phyloP scores from a whole-genome alignment of 331 rosid genomes.

The Quercus lobata region DNA sequence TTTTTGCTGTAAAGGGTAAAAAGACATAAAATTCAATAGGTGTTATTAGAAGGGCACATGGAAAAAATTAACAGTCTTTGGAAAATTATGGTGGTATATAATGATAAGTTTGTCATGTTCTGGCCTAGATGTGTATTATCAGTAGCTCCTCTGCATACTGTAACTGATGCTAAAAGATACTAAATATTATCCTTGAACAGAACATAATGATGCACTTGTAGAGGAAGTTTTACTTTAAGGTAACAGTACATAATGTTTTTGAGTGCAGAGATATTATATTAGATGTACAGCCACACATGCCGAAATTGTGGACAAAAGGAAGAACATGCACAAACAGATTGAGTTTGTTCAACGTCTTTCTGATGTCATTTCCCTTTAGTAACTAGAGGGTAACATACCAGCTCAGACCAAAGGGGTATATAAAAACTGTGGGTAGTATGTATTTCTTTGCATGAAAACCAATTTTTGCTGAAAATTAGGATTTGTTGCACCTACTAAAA shows the following conservation, averaged over 20 bases:
- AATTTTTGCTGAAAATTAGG: not conserved
- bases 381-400: too few species aligned
- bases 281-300: too few species aligned
- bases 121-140: not conserved
- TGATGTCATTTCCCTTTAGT: too few species aligned
- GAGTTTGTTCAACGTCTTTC: too few species aligned
- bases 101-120: not conserved
- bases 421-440: too few species aligned
- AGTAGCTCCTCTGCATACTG: not conserved
- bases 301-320: too few species aligned
- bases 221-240: too few species aligned
- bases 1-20: conserved; percentile 16
- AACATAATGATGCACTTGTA: not conserved
- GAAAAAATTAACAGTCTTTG: conserved; percentile 1
- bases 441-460: not conserved
- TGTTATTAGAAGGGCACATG: not conserved
- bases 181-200: not conserved
- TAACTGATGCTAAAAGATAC: not conserved
- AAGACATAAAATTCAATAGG: not conserved
- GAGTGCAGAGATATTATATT: too few species aligned
- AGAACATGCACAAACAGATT: too few species aligned
- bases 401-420: too few species aligned
- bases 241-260: too few species aligned
- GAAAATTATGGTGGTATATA: conserved; percentile 5
- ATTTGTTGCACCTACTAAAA: not conserved